These are phyloP conservation scores for Fusarium bulbicola DNA, from an alignment of 2,329 filamentous ascomycete species.

Conservation along the genomic window DNA sequence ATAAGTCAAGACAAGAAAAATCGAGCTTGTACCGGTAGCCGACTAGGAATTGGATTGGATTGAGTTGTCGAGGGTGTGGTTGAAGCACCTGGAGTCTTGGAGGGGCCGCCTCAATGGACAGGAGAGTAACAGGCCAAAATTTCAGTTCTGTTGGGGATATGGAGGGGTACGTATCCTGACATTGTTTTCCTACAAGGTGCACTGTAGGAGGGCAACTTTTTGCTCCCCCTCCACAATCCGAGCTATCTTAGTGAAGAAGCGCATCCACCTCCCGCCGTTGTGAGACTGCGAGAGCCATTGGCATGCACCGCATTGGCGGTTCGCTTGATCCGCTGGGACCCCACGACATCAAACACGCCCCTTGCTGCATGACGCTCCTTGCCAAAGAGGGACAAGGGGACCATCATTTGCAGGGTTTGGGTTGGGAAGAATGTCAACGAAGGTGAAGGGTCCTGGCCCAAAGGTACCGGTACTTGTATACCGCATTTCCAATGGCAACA, in stretches of 20 bases:
- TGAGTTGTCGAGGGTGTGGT: constrained; percentile 34
- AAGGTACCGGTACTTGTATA: constrained; percentile 37
- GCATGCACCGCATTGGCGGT: constrained; percentile 42
- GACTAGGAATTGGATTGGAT: constrained; percentile 25
- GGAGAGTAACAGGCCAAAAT: constrained; percentile 44
- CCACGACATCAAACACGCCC: constrained; percentile 39
- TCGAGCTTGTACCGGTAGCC: constrained; percentile 36
- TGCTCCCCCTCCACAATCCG: constrained; percentile 37
- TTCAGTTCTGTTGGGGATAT: constrained; percentile 57
- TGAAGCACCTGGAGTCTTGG: constrained; percentile 40
- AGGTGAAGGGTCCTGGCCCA: constrained; percentile 28
- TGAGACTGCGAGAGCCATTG: constrained; percentile 40
- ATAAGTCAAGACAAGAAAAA: constrained; percentile 45
- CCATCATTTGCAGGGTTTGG: constrained; percentile 31
- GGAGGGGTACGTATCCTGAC: constrained; percentile 44
- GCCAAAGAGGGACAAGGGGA: constrained; percentile 26
- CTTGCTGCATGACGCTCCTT: constrained; percentile 36
- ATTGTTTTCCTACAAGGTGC: constrained; percentile 18
- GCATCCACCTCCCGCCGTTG: constrained; percentile 34
- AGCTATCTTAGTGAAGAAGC: constrained; percentile 36
- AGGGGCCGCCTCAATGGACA: constrained; percentile 41
- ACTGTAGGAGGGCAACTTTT: constrained; percentile 22
- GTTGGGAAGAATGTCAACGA: constrained; percentile 35
- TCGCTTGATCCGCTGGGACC: constrained; percentile 42
- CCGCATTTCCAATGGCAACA: background rate